Evolutionary conservation across 129 eudicot species (phyloP), one percentile per base, ranked within the genome.

Genomic region (Centaurea solstitialis): DNA sequence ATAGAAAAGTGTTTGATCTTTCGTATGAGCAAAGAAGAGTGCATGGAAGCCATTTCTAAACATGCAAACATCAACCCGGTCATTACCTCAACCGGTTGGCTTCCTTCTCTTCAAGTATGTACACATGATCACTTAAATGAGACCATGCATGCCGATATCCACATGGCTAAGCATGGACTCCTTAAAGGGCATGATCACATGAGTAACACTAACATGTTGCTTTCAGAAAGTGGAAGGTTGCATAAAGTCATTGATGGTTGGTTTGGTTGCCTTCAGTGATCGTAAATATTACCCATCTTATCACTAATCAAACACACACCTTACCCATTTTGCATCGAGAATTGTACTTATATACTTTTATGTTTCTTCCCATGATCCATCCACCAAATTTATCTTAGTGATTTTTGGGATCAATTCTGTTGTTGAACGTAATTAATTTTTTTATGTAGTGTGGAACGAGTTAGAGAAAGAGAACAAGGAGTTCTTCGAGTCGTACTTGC

Each of bases 1-100:
- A 93, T 93, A 23, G 97, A 93, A 76, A 93, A 93, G 93, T 93
- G 97, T 86, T 76, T 93, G 92, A 93, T 88, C 86, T 93, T 88
- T 81, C 87, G 73, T 67, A 93, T 93, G 97, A 90, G 86, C 64
- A 93, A 93, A 88, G 96, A 93, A 77, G 97, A 93, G 90, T 93
- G 97, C 97, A 82, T 93, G 79, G 97, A 90, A 80, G 96, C 95
- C 78, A 87, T 93, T 47, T 88, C 86, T 30, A 93, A 90, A 82
- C 96, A 93, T 90, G 97, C 95, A 72, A 93, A 88, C 40, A 93
- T 93, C 83, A 82, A 90, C 41, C 87, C 97, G 4, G 92, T 93
- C 79, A 93, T 93, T 78, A 90, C 97, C 76, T 90, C 95, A 12
- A 93, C 97, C 21, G 95, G 97, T 88, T 82, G 82, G 87, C 85